Evolutionary conservation across 202 grass and related monocot genomes (phyloP).

Genomic region (Setaria viridis): DNA sequence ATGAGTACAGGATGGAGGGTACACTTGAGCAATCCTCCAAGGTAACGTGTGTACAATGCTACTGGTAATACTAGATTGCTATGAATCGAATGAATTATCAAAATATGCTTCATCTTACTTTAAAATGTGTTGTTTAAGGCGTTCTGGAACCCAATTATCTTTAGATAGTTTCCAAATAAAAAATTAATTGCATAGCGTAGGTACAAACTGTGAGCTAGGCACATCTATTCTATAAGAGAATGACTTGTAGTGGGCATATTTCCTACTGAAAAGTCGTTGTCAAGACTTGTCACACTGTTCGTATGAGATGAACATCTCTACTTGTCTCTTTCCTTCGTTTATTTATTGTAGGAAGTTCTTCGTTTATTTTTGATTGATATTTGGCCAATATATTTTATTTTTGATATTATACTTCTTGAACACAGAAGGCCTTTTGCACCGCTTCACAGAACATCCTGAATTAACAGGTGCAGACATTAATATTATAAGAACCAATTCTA

Average conservation of each 20-base stretch:
- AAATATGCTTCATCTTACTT: background rate
- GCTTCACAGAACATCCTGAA: background rate
- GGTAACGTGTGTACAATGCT: conserved; percentile 34
- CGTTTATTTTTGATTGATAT: background rate
- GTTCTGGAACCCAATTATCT: background rate
- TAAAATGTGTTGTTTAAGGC: background rate
- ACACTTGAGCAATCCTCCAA: conserved; percentile 41
- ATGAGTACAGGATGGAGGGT: conserved; percentile 81
- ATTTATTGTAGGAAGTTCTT: conserved; percentile 1
- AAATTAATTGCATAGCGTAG: background rate
- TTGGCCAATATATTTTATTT: conserved; percentile 1
- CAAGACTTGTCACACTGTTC: conserved; percentile 32
- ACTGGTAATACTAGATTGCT: background rate
- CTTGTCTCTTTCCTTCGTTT: conserved; percentile 6
- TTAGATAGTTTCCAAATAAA: background rate
- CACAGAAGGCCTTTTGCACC: background rate
- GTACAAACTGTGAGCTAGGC: conserved; percentile 21
- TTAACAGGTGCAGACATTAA: background rate
- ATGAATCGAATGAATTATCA: background rate
- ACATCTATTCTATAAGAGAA: background rate
- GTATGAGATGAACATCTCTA: conserved; percentile 34
- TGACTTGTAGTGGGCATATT: conserved; percentile 6
- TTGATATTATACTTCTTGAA: conserved; percentile 16
- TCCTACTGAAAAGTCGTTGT: conserved; percentile 21
- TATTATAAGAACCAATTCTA: background rate